These are phyloP conservation scores for Malus sieversii DNA, from an alignment of 306 rosid genomes.

Conservation along the genomic window DNA sequence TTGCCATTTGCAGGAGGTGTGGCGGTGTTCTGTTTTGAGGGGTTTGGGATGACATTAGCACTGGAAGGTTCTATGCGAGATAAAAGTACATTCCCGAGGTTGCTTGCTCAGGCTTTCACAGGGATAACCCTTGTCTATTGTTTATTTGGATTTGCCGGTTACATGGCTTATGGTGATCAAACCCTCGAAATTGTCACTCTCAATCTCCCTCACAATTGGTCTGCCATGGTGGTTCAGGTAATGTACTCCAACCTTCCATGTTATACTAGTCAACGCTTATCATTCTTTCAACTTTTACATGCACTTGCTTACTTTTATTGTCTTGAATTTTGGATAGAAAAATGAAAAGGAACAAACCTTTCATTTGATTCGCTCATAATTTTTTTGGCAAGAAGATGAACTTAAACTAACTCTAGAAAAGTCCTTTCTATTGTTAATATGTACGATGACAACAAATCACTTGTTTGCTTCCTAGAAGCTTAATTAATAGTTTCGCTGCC, in stretches of 20 bases:
- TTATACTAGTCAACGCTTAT: neutral
- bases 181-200: slow-evolving; percentile 75
- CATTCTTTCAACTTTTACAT: neutral
- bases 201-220: slow-evolving; percentile 80
- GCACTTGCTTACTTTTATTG: neutral
- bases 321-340: neutral
- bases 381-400: neutral
- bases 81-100: slow-evolving; percentile 40
- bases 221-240: slow-evolving; percentile 74
- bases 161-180: slow-evolving; percentile 88
- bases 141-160: slow-evolving; percentile 70
- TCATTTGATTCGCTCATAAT: no score
- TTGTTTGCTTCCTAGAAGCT: neutral
- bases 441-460: no score
- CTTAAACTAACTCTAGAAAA: no score
- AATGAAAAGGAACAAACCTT: neutral
- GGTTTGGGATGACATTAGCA: slow-evolving; percentile 87
- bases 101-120: slow-evolving; percentile 69
- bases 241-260: neutral
- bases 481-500: neutral
- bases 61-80: slow-evolving; percentile 53
- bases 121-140: slow-evolving; percentile 60
- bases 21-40: slow-evolving; percentile 86
- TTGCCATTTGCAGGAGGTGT: slow-evolving; percentile 82
- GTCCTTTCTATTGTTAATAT: no score